Conservation (phyloP, 1,284 basidiomycete species). For the Meripilus lineatus region DNA sequence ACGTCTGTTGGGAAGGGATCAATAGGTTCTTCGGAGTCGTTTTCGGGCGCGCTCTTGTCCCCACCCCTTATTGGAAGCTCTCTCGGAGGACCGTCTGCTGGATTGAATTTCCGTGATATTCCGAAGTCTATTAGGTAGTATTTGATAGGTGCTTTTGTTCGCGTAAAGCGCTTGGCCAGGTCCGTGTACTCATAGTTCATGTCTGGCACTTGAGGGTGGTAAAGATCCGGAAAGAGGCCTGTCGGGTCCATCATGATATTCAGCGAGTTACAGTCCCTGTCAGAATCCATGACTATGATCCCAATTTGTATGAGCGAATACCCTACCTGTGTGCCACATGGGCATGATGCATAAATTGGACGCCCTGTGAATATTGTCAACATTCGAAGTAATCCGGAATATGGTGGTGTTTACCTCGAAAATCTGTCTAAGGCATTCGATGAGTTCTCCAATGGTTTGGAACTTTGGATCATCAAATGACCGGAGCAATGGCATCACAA, state of each 20-base stretch:
- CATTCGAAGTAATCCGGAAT: not conserved
- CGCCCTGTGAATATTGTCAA: slow-evolving; percentile 28
- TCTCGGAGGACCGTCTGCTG: slow-evolving; percentile 2
- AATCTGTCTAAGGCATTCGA: slow-evolving; percentile 22
- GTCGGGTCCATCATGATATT: slow-evolving; percentile 35
- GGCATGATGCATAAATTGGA: slow-evolving; percentile 34
- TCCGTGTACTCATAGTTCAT: slow-evolving; percentile 11
- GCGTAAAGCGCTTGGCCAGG: slow-evolving; percentile 15
- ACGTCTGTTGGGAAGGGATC: slow-evolving; percentile 14
- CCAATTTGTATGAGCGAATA: not conserved
- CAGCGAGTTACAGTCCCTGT: slow-evolving; percentile 29
- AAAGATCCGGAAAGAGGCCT: slow-evolving; percentile 20
- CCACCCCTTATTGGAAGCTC: slow-evolving; percentile 14
- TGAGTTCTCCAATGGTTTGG: slow-evolving; percentile 18
- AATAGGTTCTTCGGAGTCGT: slow-evolving; percentile 7
- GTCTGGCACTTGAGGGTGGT: slow-evolving; percentile 19
- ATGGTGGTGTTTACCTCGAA: slow-evolving; percentile 26
- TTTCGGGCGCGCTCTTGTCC: slow-evolving; percentile 12
- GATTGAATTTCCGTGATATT: slow-evolving; percentile 19
- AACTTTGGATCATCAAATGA: slow-evolving; percentile 19
- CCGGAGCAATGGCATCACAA: slow-evolving; percentile 22
- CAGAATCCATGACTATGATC: not conserved
- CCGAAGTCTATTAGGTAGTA: slow-evolving; percentile 36
- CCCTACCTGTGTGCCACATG: slow-evolving; percentile 34
- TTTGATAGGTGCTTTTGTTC: slow-evolving; percentile 20